Evolutionary conservation across 371 early-diverging fungal species (phyloP), one percentile per base, ranked within the genome.

Genomic region (Haplosporangium sp.): DNA sequence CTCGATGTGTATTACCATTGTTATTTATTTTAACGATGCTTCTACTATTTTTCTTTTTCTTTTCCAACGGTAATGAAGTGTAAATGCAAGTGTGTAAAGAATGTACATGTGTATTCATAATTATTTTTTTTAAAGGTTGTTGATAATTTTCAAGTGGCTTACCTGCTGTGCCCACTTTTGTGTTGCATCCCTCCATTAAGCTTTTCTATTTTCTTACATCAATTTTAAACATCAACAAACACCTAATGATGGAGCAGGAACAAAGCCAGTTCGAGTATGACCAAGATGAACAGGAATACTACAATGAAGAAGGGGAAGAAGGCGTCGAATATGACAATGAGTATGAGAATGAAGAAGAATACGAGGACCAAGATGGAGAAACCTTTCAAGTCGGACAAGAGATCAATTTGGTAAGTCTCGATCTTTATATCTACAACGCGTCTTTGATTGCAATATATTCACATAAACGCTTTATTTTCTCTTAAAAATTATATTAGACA

Each of bases 321-420:
- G 27, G 27, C 34, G 37, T 34, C 2, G 63, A 71, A 13, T 20
- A 61, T 7, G 69, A 38, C n/a, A 27, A 27, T 27, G 27, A 27
- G 27, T 27, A 27, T 27, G 53, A 60, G 19, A 38, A 69, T 35
- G 61, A 74, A 5, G 37, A 74, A 45, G 57, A 71, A 5, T 17
- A 74, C 7, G 57, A 65, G 6, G 61, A 63, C 20, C 48, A 40
- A 35, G 76, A 61, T n/a, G 71, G 35, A 13, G 61, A 27, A 39
- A 58, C 52, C 63, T 42, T 72, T 62, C 57, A 69, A 45, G 52
- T 76, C 35, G 68, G 59, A 37, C 53, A 72, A 27, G 76, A 65
- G 27, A 67, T 72, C 39, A 45, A 55, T 34, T 17, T 76, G 71
- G 72, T 70, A 48, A 53, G 71, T 55, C 11, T 11, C 13, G 38